phyloP scores from a whole-genome alignment of 176 grass and related monocot species.

The Pontederia crassipes region DNA sequence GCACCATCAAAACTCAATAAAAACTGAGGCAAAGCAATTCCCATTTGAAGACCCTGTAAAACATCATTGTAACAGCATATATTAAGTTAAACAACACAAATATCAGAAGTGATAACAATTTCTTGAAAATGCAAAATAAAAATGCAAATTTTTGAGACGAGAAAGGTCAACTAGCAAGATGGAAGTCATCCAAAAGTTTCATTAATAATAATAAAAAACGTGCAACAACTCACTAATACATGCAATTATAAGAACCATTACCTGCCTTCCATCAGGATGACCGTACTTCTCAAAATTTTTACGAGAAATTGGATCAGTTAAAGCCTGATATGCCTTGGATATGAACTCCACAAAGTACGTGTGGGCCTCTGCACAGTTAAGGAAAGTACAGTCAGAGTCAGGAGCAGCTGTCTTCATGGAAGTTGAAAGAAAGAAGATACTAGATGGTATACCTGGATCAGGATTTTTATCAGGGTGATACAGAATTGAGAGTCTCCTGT shows the following conservation, averaged over 20 bases:
- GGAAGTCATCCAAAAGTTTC: too few species aligned
- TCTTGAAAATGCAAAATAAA: neutral
- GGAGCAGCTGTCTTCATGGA: neutral
- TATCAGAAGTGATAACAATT: neutral
- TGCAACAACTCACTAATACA: constrained; percentile 1
- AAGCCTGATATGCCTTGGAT: constrained; percentile 98
- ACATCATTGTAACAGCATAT: constrained; percentile 3
- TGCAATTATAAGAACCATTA: constrained; percentile 21
- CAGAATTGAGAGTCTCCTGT: constrained; percentile 83
- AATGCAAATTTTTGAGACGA: neutral
- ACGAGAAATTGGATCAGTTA: constrained; percentile 90
- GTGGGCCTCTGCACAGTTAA: constrained; percentile 71
- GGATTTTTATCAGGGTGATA: constrained; percentile 99
- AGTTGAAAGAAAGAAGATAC: neutral
- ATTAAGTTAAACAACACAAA: neutral
- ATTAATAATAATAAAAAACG: neutral
- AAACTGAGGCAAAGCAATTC: constrained; percentile 90
- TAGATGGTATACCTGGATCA: constrained; percentile 56
- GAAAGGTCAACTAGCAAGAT: too few species aligned
- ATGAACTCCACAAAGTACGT: constrained; percentile 94
- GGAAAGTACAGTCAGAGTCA: constrained; percentile 14
- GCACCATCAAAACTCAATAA: constrained; percentile 92
- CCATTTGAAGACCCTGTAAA: constrained; percentile 88
- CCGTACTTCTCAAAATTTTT: constrained; percentile 99
- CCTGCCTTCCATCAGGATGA: constrained; percentile 98